Evolutionary conservation across 352 stramenopile genomes (phyloP).

Genomic region (Phytopythium mirpurense): DNA sequence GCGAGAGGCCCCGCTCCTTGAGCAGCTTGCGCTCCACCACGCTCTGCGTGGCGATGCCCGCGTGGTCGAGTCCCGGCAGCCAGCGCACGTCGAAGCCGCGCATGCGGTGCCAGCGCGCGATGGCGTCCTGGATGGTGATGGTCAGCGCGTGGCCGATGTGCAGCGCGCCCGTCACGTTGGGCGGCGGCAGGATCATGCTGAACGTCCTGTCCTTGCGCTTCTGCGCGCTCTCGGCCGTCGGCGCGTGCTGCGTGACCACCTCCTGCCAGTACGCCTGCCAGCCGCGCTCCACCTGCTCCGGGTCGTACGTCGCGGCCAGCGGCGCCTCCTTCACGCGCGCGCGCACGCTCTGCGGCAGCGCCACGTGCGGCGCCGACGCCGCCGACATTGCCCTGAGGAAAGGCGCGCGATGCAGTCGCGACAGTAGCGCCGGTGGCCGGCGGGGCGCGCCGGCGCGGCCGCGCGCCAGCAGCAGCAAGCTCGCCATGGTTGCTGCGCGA

Average conservation of each 20-base stretch:
- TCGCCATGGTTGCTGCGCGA: not conserved
- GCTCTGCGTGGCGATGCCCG: constrained; percentile 97
- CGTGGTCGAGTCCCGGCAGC: constrained; percentile 97
- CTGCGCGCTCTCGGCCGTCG: not conserved
- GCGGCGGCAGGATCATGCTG: constrained; percentile 95
- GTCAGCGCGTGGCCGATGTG: constrained; percentile 99
- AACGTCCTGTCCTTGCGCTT: constrained; percentile 87
- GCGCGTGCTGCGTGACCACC: constrained; percentile 22
- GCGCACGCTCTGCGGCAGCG: constrained; percentile 38
- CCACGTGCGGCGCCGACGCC: constrained; percentile 10
- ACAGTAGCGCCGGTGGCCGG: not conserved
- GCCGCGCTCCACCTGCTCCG: constrained; percentile 50
- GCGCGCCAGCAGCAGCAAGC: not conserved
- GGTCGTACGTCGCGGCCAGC: constrained; percentile 61
- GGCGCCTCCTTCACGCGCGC: constrained; percentile 43
- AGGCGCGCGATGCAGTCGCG: not conserved
- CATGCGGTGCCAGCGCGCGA: constrained; percentile 98
- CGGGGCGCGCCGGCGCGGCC: not conserved
- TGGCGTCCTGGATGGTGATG: constrained; percentile 95
- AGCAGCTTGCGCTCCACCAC: constrained; percentile 88
- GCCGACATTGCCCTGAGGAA: not conserved
- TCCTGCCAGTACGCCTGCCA: constrained; percentile 76
- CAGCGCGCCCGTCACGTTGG: constrained; percentile 87
- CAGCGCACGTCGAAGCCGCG: constrained; percentile 95
- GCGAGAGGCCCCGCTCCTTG: constrained; percentile 74